These are phyloP conservation scores for Didymosphaeria variabile DNA, from an alignment of 2,329 filamentous ascomycete genomes.

Conservation along the genomic window DNA sequence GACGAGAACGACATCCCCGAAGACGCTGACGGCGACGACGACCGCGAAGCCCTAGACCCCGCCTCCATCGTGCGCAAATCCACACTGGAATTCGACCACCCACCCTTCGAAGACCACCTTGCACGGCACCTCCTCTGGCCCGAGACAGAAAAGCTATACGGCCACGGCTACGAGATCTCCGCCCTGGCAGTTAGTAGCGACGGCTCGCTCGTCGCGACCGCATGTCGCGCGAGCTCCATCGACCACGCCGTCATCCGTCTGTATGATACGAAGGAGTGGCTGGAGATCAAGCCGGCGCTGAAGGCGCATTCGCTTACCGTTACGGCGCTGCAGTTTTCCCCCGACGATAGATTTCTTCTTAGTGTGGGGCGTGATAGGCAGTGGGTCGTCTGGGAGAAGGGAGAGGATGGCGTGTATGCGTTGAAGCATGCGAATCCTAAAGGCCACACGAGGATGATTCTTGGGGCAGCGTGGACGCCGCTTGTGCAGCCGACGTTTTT, in stretches of 20 bases:
- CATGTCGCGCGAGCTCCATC: conserved; percentile 89
- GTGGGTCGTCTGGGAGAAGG: conserved; percentile 81
- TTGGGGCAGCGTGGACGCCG: conserved; percentile 82
- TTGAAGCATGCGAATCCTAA: conserved; percentile 76
- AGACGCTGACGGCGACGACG: conserved; percentile 56
- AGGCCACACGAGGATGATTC: conserved; percentile 90
- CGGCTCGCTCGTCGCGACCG: conserved; percentile 81
- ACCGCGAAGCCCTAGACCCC: conserved; percentile 65
- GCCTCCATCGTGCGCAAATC: conserved; percentile 66
- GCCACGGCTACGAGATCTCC: conserved; percentile 96
- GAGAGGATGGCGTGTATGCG: conserved; percentile 59
- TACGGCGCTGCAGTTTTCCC: conserved; percentile 81
- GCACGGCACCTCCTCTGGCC: conserved; percentile 94
- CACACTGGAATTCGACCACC: conserved; percentile 72
- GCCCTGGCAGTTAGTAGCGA: conserved; percentile 81
- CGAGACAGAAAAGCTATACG: conserved; percentile 95
- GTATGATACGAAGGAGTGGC: conserved; percentile 88
- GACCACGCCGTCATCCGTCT: conserved; percentile 95
- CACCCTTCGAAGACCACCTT: conserved; percentile 89
- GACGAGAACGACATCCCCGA: conserved; percentile 40
- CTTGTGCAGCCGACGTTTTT: conserved; percentile 68
- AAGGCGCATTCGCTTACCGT: conserved; percentile 88
- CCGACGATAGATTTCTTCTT: conserved; percentile 76
- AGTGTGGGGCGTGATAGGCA: conserved; percentile 92
- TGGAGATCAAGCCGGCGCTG: conserved; percentile 83